These are phyloP conservation scores for Penicillium italicum DNA, from an alignment of 2,329 filamentous ascomycete species.

Conservation along the genomic window DNA sequence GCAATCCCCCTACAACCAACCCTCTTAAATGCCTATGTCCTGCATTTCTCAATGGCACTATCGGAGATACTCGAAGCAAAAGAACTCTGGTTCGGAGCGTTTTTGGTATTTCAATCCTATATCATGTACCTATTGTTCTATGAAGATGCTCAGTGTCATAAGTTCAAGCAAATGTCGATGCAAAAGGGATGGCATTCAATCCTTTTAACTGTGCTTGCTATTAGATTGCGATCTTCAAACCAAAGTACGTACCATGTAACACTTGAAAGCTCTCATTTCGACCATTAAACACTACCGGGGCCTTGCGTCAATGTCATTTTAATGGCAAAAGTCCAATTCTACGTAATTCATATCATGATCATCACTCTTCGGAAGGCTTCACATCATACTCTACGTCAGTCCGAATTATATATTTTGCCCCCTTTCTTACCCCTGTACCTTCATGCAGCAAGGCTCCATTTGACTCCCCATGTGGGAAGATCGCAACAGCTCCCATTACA, in stretches of 20 bases:
- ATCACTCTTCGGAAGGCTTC: slow-evolving; percentile 19
- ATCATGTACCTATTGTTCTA: background rate
- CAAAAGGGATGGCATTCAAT: background rate
- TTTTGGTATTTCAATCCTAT: background rate
- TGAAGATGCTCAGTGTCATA: background rate
- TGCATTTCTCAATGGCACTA: no score
- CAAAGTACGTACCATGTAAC: background rate
- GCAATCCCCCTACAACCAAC: no score
- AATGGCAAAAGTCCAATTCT: background rate
- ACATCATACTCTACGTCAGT: slow-evolving; percentile 70
- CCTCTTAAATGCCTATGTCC: no score
- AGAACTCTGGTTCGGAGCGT: no score
- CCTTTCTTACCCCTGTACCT: slow-evolving; percentile 65
- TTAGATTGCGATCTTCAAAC: background rate
- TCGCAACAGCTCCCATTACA: slow-evolving; percentile 63
- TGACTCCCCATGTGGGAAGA: slow-evolving; percentile 68
- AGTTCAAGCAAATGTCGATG: background rate
- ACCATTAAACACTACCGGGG: background rate
- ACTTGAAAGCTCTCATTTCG: background rate
- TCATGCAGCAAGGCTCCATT: slow-evolving; percentile 65
- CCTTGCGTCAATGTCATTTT: background rate
- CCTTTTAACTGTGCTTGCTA: no score
- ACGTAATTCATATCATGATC: background rate
- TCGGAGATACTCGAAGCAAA: no score
- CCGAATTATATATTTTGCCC: slow-evolving; percentile 65